Conservation (phyloP, 2,329 filamentous ascomycete species). For the Chaetomium globosum region DNA sequence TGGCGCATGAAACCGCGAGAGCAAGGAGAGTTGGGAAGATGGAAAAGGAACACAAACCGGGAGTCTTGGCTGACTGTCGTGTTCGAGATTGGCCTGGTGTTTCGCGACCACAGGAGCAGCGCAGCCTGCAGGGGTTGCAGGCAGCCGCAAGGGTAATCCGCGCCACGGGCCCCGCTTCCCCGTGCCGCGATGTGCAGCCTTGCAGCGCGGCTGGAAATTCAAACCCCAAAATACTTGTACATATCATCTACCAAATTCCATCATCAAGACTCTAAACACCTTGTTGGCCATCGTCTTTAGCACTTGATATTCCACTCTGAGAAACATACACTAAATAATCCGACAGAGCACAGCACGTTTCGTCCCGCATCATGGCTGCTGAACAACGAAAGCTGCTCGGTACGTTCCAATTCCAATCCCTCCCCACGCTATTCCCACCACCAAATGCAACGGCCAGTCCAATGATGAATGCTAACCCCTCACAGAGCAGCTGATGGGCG, state of each 20-base stretch:
- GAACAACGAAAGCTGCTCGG: constrained; percentile 96
- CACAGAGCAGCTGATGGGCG: constrained; percentile 87
- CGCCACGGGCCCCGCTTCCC: constrained; percentile 12
- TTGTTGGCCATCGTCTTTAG: background rate
- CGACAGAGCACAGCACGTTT: background rate
- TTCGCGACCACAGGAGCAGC: background rate
- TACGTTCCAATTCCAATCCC: constrained; percentile 42
- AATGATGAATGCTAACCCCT: constrained; percentile 11
- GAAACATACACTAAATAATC: background rate
- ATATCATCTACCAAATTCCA: constrained; percentile 9
- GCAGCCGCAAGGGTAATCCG: background rate
- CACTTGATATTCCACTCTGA: background rate
- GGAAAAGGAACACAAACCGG: background rate
- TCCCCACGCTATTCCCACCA: constrained; percentile 5
- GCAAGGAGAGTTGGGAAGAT: constrained; percentile 5
- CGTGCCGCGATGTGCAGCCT: constrained; percentile 30
- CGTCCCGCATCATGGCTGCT: constrained; percentile 69
- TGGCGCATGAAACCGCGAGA: constrained; percentile 27
- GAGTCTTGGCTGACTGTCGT: background rate
- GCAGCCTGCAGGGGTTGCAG: background rate
- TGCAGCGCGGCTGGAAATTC: constrained; percentile 33
- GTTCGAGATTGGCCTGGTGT: background rate
- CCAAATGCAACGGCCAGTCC: background rate
- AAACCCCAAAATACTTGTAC: constrained; percentile 22
- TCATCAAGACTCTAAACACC: background rate